Evolutionary conservation across 73 alveolate species (phyloP), one percentile per base, ranked within the genome.

Genomic region (Stentor coeruleus): DNA sequence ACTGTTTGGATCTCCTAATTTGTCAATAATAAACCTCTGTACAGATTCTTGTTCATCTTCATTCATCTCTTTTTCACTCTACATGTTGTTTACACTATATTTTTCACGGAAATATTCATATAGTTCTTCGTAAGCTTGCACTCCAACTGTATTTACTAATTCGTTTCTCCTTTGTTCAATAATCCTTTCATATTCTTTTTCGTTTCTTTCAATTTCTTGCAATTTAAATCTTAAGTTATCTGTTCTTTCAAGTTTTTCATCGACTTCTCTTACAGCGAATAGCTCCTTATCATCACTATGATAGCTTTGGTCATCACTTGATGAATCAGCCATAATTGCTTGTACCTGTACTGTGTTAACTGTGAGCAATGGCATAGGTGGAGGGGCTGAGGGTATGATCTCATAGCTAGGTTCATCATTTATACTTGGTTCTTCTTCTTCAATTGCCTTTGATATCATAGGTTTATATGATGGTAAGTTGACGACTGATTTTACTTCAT

Each of bases 251-350:
- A 82, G 59, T 31, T 76, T 77, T 72, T 33, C 82, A 14, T 82
- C 72, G 3, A 58, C 88, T 28, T 82, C 88, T 59, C 72, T 77
- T 58, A 76, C 20, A 3, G 85, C 42, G 83, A 38, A 58, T 37
- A 38, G 37, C 73, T 42, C 55, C n/a, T 60, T 33, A 40, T 81
- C 57, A 11, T 59, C 84, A 4, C 81, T 77, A 2, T 59, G 39
- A 28, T 33, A 37, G 6, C 0, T 0, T 15, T 82, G 76, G 2
- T 82, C 84, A 3, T 72, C 84, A 66, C 81, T 42, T 49, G 66
- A 49, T 49, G 66, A 49, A 20, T 49, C 66, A 20, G 6, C 20
- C 20, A 20, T 49, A 11, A 49, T 49, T 49, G 20, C 20, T 6
- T 49, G 6, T 49, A 20, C 28, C 66, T 49, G 6, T 49, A 49